Evolutionary conservation across 352 stramenopile species (phyloP).

Genomic region (Globisporangium barbulae): DNA sequence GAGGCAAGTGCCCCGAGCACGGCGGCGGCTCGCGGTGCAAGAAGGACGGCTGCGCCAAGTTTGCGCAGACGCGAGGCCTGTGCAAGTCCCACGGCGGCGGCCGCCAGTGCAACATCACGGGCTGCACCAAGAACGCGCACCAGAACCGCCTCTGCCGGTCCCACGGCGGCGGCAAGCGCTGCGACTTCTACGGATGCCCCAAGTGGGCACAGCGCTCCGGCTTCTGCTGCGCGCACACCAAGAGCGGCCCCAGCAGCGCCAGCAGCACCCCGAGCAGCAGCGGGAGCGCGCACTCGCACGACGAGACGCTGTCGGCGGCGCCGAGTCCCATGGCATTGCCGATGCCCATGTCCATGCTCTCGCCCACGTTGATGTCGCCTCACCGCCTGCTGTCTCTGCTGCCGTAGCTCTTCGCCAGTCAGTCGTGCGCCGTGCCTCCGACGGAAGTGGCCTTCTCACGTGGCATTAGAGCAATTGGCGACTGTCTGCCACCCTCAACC

Average conservation of each 20-base stretch:
- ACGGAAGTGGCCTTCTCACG: conserved; percentile 11
- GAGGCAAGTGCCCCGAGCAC: conserved; percentile 82
- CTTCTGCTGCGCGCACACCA: conserved; percentile 84
- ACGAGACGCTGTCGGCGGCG: not conserved
- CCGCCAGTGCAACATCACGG: conserved; percentile 65
- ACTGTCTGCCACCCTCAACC: not conserved
- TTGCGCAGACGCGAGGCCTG: conserved; percentile 73
- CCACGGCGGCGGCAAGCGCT: conserved; percentile 81
- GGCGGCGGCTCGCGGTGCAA: conserved; percentile 84
- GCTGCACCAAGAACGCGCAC: conserved; percentile 82
- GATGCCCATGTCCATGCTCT: conserved; percentile 51
- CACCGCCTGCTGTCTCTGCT: conserved; percentile 63
- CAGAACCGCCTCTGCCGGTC: conserved; percentile 81
- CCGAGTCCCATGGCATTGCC: conserved; percentile 17
- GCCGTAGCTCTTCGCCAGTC: conserved; percentile 20
- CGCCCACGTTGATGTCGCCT: conserved; percentile 57
- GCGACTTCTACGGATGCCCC: conserved; percentile 68
- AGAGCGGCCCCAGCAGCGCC: conserved; percentile 33
- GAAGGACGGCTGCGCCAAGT: conserved; percentile 80
- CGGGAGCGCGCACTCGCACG: not conserved
- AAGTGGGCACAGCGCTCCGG: conserved; percentile 85
- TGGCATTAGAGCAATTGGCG: not conserved
- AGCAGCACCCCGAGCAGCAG: conserved; percentile 7
- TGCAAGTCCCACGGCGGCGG: conserved; percentile 86
- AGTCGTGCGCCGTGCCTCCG: not conserved